Base-by-base conservation (phyloP, 768 basidiomycete genomes). In the Tylopilus felleus region DNA sequence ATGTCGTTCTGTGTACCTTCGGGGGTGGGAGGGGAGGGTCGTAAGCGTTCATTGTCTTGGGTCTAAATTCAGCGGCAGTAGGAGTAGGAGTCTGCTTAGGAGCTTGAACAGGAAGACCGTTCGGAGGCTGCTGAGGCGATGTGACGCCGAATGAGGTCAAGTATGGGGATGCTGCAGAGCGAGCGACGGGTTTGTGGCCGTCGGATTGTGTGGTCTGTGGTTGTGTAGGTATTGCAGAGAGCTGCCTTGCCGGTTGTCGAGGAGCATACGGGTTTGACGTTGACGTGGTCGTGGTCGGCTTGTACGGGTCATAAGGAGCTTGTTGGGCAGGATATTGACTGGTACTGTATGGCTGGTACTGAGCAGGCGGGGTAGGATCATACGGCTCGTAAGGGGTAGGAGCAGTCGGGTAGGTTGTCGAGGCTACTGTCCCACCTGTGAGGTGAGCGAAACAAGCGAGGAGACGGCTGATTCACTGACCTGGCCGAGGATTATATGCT, bases 11-110 rank as follows among this genome's bases (percentile, higher is more conserved):
- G 29, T 60, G 60, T 45, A 70, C 68, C 53, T 73, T 78, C 17
- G 74, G 69, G 1, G 83, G 76, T 36, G 81, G 81, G 53, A 90
- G 80, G 29, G 88, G 88, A 3, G 88, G 88, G 60, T 90, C 88
- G 60, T 89, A 90, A 2, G 88, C 88, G 59, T 89, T 87, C 14
- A 74, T 75, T 31, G 81, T 69, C 70, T 83, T 88, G 22, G 85
- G 85, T 47, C 87, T 77, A 55, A 74, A 82, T n/a, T 84, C 62
- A 27, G 76, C 66, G 2, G 78, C 70, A 3, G 77, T 68, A 17
- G 76, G 73, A 6, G 69, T 57, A 4, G 76, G 71, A 27, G 75
- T 63, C 2, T 49, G 53, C 40, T 65, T 60, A 21, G 75, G 62
- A 39, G 69, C 62, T 25, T 71, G 67, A 49, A 66, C 47, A 29